phyloP scores from a whole-genome alignment of 1,284 basidiomycete species.

The Moesziomyces antarcticus region DNA sequence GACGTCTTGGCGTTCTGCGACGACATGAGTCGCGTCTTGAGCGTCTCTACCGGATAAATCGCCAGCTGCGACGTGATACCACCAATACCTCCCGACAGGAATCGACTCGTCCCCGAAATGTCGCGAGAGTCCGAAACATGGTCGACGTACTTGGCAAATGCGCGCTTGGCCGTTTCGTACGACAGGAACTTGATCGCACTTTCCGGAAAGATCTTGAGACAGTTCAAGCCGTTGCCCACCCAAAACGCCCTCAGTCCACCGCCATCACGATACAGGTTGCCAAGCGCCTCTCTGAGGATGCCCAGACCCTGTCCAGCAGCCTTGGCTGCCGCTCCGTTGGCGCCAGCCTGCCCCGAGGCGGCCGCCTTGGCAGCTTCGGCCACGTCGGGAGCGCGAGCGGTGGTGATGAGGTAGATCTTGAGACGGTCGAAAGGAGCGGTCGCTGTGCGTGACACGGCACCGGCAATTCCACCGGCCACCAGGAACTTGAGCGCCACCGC shows the following conservation, averaged over 20 bases:
- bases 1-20: conserved; percentile 71
- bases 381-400: conserved; percentile 66
- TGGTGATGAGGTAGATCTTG: conserved; percentile 95
- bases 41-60: conserved; percentile 67
- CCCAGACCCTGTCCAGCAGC: conserved; percentile 66
- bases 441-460: conserved; percentile 93
- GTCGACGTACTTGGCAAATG: conserved; percentile 92
- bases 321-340: conserved; percentile 27
- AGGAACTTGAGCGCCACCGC: conserved; percentile 87
- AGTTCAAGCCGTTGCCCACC: conserved; percentile 77
- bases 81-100: conserved; percentile 93
- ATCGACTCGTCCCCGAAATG: conserved; percentile 90
- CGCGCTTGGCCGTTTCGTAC: conserved; percentile 94
- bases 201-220: conserved; percentile 89
- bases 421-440: conserved; percentile 98
- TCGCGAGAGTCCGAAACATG: conserved; percentile 87
- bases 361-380: conserved; percentile 27
- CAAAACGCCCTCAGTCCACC: conserved; percentile 88
- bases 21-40: conserved; percentile 76
- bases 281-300: conserved; percentile 79
- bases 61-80: conserved; percentile 92
- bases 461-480: conserved; percentile 91
- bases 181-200: conserved; percentile 95
- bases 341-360: conserved; percentile 15
- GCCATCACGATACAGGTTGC: conserved; percentile 82